Evolutionary conservation across 768 basidiomycete genomes (phyloP), one percentile per base, ranked within the genome.

Genomic region (Mycena latifolia): DNA sequence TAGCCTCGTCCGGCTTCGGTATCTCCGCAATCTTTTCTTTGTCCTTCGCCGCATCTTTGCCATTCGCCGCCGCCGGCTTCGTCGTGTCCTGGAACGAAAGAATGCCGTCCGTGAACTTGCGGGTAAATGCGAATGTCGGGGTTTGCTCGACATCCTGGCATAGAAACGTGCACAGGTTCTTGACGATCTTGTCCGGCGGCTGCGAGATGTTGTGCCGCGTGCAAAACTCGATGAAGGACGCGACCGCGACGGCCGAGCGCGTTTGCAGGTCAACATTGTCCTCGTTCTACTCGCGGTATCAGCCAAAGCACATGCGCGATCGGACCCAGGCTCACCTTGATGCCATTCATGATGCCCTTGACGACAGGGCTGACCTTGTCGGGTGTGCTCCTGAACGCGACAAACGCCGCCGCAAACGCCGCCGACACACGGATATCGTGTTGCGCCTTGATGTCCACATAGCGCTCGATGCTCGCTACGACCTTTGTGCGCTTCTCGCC

Each of bases 331-430:
- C 86, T 46, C 56, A 94, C 96, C 88, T 98, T 99, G 82, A 99
- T 91, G 25, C 96, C 94, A 62, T 95, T 97, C 93, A 98, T 99
- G 61, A 99, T 90, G 25, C 94, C 95, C 76, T 96, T 96, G 47
- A 99, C 95, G 52, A 99, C 89, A 0, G 98, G 96, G 71, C 94
- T 97, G 67, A 99, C 90, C 80, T 98, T 98, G 66, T 95, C 89
- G 0, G 98, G 97, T 14, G 94, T 89, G 35, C 88, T 88, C 74
- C 87, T 85, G 69, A 98, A 89, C 10, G 95, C 92, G 15, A 99
- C 91, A 69, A 96, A 92, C 0, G 96, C 95, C 2, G 94, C 92
- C 10, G 96, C 95, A 72, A 98, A 92, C 0, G 95, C 89, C 9
- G 98, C 94, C 2, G 89, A 90, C 22, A 98, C 91, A 45, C 95